Evolutionary conservation across 305 asterid genomes (phyloP), one percentile per base, ranked within the genome.

Genomic region (Euphrasia arctica): DNA sequence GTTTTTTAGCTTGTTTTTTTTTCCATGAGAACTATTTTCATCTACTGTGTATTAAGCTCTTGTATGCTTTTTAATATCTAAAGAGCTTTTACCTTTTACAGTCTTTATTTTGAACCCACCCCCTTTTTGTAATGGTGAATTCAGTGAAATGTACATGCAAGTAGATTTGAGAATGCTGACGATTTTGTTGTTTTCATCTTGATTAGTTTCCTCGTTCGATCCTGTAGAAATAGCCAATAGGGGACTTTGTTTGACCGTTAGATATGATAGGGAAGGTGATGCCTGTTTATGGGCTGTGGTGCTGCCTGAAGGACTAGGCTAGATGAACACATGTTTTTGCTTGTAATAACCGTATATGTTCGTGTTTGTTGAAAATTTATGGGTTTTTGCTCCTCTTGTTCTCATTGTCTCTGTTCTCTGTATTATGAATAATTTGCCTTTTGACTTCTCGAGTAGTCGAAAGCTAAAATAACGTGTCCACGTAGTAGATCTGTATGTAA

Each of bases 101-200:
- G 48, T 7, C 70, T 70, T 68, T 60, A 42, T 12, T 74, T 80
- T 70, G 69, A 74, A 74, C 80, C 48, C 61, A 32, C 5, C 36
- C 5, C 5, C 15, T 11, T 47, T 3, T 12, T 12, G 15, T 0
- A 12, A 12, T 4, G 13, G 13, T 72, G 69, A 62, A 64, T 9
- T 71, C 79, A 79, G 68, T 77, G 73, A 76, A 71, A 74, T 80
- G 88, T 87, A 82, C 75, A 80, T 79, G 73, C 10, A 65, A 57
- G 52, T 54, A 27, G 22, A 25, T 72, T 69, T 55, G 52, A 48
- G 77, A 50, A 60, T 64, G 75, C 42, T 51, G 74, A 72, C 58
- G 66, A 68, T 65, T 65, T 65, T 64, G 60, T 56, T 56, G 29
- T 22, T 50, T 50, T 50, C 56, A 2, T 50, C 27, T 50, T 7